Evolutionary conservation across 352 stramenopile species (phyloP), one percentile per base, ranked within the genome.

Genomic region (Peronospora destructor): DNA sequence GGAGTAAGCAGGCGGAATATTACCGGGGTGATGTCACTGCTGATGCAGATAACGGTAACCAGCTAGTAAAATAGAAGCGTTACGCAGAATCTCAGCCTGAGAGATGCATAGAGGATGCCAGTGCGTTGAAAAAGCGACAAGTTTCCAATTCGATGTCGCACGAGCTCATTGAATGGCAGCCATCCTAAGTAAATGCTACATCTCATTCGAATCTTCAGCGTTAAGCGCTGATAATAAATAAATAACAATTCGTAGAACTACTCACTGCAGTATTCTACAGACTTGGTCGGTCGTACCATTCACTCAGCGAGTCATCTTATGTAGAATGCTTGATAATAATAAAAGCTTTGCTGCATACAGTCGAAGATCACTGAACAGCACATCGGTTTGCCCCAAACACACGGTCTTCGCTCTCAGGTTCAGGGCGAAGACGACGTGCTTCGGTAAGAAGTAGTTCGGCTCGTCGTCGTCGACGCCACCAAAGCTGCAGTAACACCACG

Each of bases 401-500:
- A 26, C 45, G 49, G 16, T 71, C 59, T 9, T 30, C 21, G 16
- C 61, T 34, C 9, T 66, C 67, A 23, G 64, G 42, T 32, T 79
- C 65, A 6, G 81, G 81, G 17, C 76, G 72, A 36, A 89, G 63
- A 0, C 77, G 72, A 17, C 84, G 56, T 8, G 79, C 82, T 47
- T 88, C 77, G 5, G 69, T 68, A 35, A 77, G 66, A 33, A 91
- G 53, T 19, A 84, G 53, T 7, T 71, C 69, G 5, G 80, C 82
- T 43, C 75, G 76, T 32, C 73, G 78, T 30, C 73, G 74, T 4
- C 83, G 75, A 12, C 83, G 76, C 83, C 83, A 94, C 83, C 83
- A 94, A 12, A 90, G 68, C 49, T 94, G 83, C 26, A 94, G 33
- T 21, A 91, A 36, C 12, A 94, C 65, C 16, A 87, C 78, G 0